phyloP scores from a whole-genome alignment of 2,329 filamentous ascomycete species.

The Aureobasidium pullulans region DNA sequence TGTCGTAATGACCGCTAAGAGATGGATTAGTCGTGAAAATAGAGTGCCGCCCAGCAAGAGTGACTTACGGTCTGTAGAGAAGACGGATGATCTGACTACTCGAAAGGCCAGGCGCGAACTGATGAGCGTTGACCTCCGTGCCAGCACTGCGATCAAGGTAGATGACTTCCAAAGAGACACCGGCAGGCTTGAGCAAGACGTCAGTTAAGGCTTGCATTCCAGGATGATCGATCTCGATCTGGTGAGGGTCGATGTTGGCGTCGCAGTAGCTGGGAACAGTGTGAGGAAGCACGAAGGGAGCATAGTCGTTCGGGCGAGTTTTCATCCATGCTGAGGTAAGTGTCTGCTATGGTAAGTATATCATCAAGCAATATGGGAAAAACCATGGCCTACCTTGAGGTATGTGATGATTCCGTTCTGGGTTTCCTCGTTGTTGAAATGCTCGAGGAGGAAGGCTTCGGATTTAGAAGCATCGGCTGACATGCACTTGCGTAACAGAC shows the following conservation, averaged over 20 bases:
- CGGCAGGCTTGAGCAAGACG: conserved; percentile 69
- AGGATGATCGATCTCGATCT: conserved; percentile 85
- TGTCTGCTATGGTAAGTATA: conserved; percentile 44
- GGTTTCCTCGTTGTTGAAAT: conserved; percentile 64
- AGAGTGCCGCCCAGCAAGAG: neutral
- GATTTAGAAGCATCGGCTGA: conserved; percentile 40
- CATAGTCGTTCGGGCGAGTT: conserved; percentile 60
- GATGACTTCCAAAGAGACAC: conserved; percentile 75
- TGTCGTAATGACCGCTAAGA: conserved; percentile 77
- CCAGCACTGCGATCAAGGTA: conserved; percentile 85
- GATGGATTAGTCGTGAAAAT: neutral
- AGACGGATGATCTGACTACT: conserved; percentile 43
- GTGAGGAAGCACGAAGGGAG: conserved; percentile 60
- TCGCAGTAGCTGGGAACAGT: conserved; percentile 62
- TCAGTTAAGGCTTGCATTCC: conserved; percentile 71
- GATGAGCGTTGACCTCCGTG: conserved; percentile 64
- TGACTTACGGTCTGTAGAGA: conserved; percentile 57
- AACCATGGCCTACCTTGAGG: conserved; percentile 46
- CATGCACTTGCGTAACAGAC: conserved; percentile 56
- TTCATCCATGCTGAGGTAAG: conserved; percentile 82
- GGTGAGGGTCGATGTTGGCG: conserved; percentile 63
- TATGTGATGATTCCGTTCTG: conserved; percentile 81
- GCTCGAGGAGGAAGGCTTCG: conserved; percentile 44
- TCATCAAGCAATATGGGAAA: neutral
- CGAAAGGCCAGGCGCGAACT: conserved; percentile 45